Conservation (phyloP, 2,329 filamentous ascomycete species). For the Trichoderma sp. region DNA sequence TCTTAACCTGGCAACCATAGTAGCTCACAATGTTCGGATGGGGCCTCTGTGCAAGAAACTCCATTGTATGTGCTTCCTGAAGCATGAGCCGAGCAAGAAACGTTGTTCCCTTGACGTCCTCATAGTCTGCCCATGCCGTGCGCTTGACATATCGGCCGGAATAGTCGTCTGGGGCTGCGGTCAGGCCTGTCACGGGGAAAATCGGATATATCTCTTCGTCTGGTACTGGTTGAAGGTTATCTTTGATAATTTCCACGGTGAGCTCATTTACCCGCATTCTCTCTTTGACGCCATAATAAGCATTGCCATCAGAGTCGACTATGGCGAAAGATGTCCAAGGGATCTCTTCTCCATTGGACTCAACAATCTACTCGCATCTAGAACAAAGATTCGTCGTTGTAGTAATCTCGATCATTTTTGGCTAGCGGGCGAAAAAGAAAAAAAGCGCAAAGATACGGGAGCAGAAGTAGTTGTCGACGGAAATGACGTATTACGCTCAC, state of each 20-base stretch:
- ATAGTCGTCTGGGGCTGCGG: background rate
- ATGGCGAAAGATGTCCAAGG: background rate
- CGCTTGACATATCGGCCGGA: background rate
- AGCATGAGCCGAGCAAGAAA: background rate
- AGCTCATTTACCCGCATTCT: background rate
- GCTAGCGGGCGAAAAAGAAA: too few relatives aligned
- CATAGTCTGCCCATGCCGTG: background rate
- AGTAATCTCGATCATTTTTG: background rate
- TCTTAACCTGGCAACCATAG: background rate
- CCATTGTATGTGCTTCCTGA: background rate
- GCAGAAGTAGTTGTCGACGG: too few relatives aligned
- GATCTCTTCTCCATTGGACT: background rate
- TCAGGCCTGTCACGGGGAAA: background rate
- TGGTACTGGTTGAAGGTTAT: background rate
- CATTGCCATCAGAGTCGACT: background rate
- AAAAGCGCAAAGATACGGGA: too few relatives aligned
- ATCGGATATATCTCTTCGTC: background rate
- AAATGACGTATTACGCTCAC: too few relatives aligned
- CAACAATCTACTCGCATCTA: background rate
- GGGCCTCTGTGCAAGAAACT: background rate
- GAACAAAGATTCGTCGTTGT: background rate
- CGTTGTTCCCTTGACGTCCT: background rate
- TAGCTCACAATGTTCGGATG: background rate
- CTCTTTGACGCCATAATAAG: background rate
- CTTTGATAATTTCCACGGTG: background rate